Evolutionary conservation across 306 rosid genomes (phyloP).

Genomic region (Malus fusca): DNA sequence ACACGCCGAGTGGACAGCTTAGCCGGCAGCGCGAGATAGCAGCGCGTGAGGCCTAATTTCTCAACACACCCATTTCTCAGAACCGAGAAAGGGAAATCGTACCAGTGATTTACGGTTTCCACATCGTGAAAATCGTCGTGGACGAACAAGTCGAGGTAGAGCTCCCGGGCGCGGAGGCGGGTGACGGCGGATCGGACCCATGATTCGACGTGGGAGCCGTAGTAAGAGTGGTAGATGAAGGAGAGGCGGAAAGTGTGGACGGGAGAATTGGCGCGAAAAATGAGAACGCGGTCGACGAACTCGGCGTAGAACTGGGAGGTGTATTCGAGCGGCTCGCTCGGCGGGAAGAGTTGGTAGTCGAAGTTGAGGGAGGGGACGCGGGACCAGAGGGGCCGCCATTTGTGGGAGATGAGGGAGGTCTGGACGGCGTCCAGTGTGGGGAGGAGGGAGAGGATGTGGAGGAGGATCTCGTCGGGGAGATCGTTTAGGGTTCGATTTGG

Average conservation of each 20-base stretch:
- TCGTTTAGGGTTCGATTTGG: background rate
- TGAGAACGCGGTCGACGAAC: background rate
- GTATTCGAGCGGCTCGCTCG: background rate
- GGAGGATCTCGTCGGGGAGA: background rate
- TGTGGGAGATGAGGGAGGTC: background rate
- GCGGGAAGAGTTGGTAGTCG: background rate
- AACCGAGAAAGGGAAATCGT: background rate
- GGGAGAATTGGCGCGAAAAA: background rate
- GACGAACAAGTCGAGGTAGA: background rate
- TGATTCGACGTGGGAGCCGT: background rate
- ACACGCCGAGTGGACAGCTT: background rate
- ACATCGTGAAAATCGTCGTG: background rate
- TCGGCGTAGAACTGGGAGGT: background rate
- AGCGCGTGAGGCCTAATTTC: background rate
- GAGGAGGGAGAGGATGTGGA: background rate
- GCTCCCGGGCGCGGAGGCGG: background rate
- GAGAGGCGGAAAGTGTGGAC: background rate
- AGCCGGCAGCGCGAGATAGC: background rate
- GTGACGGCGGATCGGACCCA: background rate
- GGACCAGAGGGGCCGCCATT: background rate
- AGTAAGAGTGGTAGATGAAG: background rate
- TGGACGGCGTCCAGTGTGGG: background rate
- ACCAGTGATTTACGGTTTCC: background rate
- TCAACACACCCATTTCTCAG: background rate
- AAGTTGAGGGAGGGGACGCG: background rate